A percentile compares a stretch with the other conserved stretches of the same genome.
These are phyloP conservation scores for Xanthoconium separans DNA, from an alignment of 1,284 basidiomycete species.

Conservation along the genomic window DNA sequence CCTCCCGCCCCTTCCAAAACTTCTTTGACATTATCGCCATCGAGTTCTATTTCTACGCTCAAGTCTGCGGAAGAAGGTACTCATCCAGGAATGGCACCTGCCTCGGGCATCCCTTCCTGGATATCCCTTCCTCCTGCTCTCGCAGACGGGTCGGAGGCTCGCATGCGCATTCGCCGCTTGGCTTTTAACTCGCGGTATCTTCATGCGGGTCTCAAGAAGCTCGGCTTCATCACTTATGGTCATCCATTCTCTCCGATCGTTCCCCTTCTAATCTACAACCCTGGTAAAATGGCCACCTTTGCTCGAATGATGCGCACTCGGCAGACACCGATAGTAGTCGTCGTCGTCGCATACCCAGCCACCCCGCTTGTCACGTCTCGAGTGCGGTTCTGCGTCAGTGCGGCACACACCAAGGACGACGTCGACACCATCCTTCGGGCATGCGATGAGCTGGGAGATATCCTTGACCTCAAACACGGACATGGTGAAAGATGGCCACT, in stretches of 20 bases:
- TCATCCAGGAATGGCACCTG: slow-evolving; percentile 67
- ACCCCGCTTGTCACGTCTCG: slow-evolving; percentile 89
- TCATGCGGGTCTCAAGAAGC: slow-evolving; percentile 81
- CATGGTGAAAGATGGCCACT: slow-evolving; percentile 77
- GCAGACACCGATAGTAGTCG: slow-evolving; percentile 80
- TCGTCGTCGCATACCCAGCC: slow-evolving; percentile 91
- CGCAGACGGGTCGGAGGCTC: slow-evolving; percentile 82
- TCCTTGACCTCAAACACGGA: slow-evolving; percentile 85
- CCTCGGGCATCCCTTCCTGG: slow-evolving; percentile 66
- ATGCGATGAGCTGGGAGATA: slow-evolving; percentile 89
- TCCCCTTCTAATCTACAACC: slow-evolving; percentile 91
- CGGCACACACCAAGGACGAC: slow-evolving; percentile 96
- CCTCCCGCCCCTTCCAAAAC: slow-evolving; percentile 44
- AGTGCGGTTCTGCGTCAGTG: slow-evolving; percentile 93
- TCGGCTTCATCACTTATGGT: slow-evolving; percentile 97
- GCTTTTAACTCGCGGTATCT: slow-evolving; percentile 97
- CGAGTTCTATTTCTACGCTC: slow-evolving; percentile 33
- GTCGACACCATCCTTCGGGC: slow-evolving; percentile 86
- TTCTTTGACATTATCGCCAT: slow-evolving; percentile 26
- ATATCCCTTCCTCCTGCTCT: slow-evolving; percentile 67
- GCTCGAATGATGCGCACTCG: slow-evolving; percentile 86
- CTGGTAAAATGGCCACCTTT: slow-evolving; percentile 90
- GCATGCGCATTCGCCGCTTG: slow-evolving; percentile 78
- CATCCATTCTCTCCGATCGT: slow-evolving; percentile 92
- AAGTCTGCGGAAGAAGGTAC: slow-evolving; percentile 37